Conservation (phyloP, 2,329 filamentous ascomycete species). For the Cytospora piceicola region DNA sequence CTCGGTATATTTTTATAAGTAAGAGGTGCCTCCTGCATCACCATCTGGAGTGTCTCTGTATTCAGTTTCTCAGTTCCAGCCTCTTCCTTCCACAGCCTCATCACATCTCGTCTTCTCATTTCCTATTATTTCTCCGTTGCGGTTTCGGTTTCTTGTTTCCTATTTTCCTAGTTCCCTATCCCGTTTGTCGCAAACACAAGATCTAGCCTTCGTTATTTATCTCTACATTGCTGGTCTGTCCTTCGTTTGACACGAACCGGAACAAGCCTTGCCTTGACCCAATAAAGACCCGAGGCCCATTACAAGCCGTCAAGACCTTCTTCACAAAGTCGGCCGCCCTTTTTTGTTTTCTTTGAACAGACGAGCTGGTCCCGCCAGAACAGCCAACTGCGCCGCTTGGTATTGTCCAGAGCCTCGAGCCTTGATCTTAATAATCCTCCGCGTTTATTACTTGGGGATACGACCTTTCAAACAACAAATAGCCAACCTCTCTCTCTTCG, state of each 20-base stretch:
- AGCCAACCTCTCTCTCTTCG: neutral
- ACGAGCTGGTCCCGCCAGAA: slow-evolving; percentile 25
- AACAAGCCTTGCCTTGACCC: slow-evolving; percentile 24
- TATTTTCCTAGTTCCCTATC: slow-evolving; percentile 19
- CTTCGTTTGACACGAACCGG: slow-evolving; percentile 29
- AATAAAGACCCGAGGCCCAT: slow-evolving; percentile 20
- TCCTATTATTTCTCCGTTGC: slow-evolving; percentile 25
- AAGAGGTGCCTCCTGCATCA: slow-evolving; percentile 22
- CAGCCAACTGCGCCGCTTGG: slow-evolving; percentile 5
- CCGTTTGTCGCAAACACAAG: slow-evolving; percentile 11
- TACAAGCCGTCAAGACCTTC: slow-evolving; percentile 9
- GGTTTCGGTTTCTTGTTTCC: slow-evolving; percentile 23
- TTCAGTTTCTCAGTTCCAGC: slow-evolving; percentile 22
- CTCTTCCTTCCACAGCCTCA: slow-evolving; percentile 28
- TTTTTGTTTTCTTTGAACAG: slow-evolving; percentile 9
- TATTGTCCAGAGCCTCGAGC: neutral
- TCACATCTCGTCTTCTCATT: slow-evolving; percentile 27
- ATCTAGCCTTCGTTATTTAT: slow-evolving; percentile 19
- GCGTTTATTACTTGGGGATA: neutral
- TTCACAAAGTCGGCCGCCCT: slow-evolving; percentile 8
- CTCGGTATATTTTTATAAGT: slow-evolving; percentile 27
- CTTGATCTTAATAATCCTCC: slow-evolving; percentile 11
- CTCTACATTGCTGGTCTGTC: slow-evolving; percentile 24
- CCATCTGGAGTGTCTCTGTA: slow-evolving; percentile 14
- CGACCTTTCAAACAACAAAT: neutral